Evolutionary conservation across 306 rosid genomes (phyloP).

Genomic region (Castanospermum australe): DNA sequence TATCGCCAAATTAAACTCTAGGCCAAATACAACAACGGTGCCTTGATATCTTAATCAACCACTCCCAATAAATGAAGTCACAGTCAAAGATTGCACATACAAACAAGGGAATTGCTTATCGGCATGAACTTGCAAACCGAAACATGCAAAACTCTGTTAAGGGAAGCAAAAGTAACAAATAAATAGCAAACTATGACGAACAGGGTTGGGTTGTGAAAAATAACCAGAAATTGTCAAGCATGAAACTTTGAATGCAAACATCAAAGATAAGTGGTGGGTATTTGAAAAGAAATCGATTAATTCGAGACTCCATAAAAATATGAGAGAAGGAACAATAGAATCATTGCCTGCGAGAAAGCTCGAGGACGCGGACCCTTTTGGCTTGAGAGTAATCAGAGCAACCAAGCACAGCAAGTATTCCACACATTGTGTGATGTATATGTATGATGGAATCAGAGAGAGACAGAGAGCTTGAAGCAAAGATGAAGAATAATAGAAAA

Average conservation of each 20-base stretch:
- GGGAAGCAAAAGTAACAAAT: neutral
- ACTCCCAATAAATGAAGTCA: neutral
- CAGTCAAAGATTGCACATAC: neutral
- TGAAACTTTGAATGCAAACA: neutral
- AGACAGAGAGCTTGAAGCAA: neutral
- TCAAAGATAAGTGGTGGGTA: neutral
- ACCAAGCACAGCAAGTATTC: conserved; percentile 93
- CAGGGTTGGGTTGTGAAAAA: neutral
- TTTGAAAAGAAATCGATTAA: neutral
- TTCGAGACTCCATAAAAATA: no score
- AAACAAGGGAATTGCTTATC: neutral
- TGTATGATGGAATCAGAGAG: neutral
- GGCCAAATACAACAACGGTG: neutral
- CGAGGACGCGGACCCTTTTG: conserved; percentile 87
- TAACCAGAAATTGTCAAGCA: neutral
- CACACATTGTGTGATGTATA: conserved; percentile 65
- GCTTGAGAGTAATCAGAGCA: conserved; percentile 84
- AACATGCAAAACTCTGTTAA: neutral
- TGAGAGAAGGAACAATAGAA: no score
- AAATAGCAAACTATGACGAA: neutral
- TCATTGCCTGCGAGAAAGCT: conserved; percentile 58
- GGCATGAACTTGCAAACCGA: neutral
- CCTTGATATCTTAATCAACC: neutral
- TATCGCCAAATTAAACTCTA: neutral
- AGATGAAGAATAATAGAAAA: no score